Evolutionary conservation across 495 filamentous ascomycete species (phyloP), one percentile per base, ranked within the genome.

Genomic region (Clohesyomyces aquaticus): DNA sequence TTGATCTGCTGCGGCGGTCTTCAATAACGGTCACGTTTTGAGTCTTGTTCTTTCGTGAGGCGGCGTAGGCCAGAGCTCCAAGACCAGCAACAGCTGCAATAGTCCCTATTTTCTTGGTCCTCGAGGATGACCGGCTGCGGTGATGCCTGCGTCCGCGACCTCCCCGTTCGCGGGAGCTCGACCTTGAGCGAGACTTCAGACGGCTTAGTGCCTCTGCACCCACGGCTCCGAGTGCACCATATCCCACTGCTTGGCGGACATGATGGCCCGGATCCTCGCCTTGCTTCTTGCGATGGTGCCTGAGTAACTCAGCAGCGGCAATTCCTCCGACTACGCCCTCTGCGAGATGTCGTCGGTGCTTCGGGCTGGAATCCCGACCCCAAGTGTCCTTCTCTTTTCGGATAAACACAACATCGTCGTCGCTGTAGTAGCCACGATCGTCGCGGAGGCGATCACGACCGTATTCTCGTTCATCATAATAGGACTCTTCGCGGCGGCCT

Each of bases 241-340:
- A 91, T 27, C 89, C 91, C 26, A 93, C 72, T 43, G 89, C 86
- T 68, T 88, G 86, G n/a, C 86, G 82, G n/a, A 86, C 80, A 61
- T 87, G 85, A 66, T 87, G 80, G 35, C 87, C 75, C 0, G 79
- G 80, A 51, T 85, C 80, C 22, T 81, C 78, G 18, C 85, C 85
- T 41, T 85, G 74, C 28, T 77, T 79, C 69, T 81, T 83, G 65
- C 86, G 83, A 63, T 87, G 90, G 58, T 87, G 85, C 28, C 87
- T 83, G 1, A 95, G 67, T 2, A 96, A 71, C 45, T 90, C 91
- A 3, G 88, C 87, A 8, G 87, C 82, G 59, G 88, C 92, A 38
- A 88, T 82, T 14, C 91, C 92, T 48, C 90, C 88, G 32, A 93
- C 76, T 23, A 90, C 91, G 35, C 92, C 92, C 77, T 93, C 91